Evolutionary conservation across 495 filamentous ascomycete species (phyloP).

Genomic region (Darksidea phi): DNA sequence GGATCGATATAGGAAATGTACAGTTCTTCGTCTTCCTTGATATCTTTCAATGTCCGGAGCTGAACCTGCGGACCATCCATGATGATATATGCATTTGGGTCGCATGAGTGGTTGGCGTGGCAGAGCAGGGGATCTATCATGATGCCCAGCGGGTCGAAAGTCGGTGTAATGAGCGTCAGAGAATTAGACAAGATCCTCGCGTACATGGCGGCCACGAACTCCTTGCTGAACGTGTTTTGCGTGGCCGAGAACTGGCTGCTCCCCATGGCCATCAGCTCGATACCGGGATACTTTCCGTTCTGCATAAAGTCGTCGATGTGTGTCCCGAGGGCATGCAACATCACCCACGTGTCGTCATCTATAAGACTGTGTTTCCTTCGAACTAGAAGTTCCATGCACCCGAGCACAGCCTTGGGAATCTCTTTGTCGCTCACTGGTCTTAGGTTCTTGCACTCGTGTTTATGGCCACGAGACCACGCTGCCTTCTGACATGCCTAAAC

Average conservation of each 20-base stretch:
- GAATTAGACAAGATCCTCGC: conserved; percentile 42
- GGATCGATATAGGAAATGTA: conserved; percentile 68
- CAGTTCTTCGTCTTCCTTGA: conserved; percentile 59
- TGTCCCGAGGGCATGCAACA: conserved; percentile 8
- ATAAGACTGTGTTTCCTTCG: conserved; percentile 21
- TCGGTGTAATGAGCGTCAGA: conserved; percentile 58
- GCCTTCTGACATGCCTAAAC: conserved; percentile 59
- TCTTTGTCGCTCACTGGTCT: conserved; percentile 10
- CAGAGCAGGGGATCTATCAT: conserved; percentile 59
- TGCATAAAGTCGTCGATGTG: conserved; percentile 31
- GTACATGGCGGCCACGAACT: conserved; percentile 22
- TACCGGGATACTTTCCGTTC: conserved; percentile 46
- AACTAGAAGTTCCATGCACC: conserved; percentile 29
- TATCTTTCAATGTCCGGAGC: conserved; percentile 47
- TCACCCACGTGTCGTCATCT: conserved; percentile 20
- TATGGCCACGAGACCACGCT: conserved; percentile 62
- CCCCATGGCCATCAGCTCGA: conserved; percentile 50
- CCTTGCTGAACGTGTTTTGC: conserved; percentile 11
- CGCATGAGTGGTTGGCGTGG: conserved; percentile 69
- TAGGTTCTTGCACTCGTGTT: conserved; percentile 54
- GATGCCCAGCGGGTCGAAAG: conserved; percentile 61
- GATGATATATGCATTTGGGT: conserved; percentile 63
- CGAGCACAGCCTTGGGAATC: conserved; percentile 26
- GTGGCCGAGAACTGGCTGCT: conserved; percentile 11
- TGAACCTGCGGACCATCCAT: conserved; percentile 54